phyloP scores from a whole-genome alignment of 163 green algal species.

The Chloromonas sp. region DNA sequence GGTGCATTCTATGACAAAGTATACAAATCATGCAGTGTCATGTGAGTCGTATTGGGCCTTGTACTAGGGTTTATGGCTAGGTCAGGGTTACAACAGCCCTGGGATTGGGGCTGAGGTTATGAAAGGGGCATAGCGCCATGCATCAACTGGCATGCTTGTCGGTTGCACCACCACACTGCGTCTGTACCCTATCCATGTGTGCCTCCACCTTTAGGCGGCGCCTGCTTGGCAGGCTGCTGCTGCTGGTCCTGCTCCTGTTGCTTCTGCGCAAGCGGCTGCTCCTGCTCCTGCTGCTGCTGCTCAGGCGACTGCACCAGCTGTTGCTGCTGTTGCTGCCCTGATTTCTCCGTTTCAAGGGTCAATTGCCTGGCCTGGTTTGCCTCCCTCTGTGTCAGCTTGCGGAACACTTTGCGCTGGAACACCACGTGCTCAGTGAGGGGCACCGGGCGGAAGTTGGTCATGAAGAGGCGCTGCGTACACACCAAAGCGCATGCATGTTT shows the following conservation, averaged over 20 bases:
- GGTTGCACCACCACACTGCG: neutral
- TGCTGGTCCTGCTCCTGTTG: conserved; percentile 2
- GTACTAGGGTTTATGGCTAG: neutral
- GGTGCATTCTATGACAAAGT: too few species aligned
- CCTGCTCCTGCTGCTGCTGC: neutral
- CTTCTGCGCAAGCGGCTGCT: neutral
- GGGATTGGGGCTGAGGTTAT: too few species aligned
- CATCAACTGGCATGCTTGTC: neutral
- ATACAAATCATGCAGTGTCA: too few species aligned
- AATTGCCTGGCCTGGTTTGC: neutral
- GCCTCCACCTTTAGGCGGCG: neutral
- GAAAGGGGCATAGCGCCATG: too few species aligned
- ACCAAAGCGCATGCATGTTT: neutral
- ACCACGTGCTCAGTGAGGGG: conserved; percentile 70
- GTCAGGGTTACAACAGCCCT: too few species aligned
- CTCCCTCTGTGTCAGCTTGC: conserved; percentile 19
- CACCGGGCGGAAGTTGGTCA: conserved; percentile 44
- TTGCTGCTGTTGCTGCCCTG: conserved; percentile 4
- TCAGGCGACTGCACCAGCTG: neutral
- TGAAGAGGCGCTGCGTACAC: conserved; percentile 6
- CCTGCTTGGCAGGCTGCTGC: neutral
- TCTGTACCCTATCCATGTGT: neutral
- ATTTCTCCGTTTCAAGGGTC: neutral
- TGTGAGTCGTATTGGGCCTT: neutral
- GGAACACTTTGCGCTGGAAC: conserved; percentile 53